Percentiles rank a stretch among this genome's conserved stretches.
phyloP scores from a whole-genome alignment of 1,284 basidiomycete species.

The Tranzscheliella williamsii region DNA sequence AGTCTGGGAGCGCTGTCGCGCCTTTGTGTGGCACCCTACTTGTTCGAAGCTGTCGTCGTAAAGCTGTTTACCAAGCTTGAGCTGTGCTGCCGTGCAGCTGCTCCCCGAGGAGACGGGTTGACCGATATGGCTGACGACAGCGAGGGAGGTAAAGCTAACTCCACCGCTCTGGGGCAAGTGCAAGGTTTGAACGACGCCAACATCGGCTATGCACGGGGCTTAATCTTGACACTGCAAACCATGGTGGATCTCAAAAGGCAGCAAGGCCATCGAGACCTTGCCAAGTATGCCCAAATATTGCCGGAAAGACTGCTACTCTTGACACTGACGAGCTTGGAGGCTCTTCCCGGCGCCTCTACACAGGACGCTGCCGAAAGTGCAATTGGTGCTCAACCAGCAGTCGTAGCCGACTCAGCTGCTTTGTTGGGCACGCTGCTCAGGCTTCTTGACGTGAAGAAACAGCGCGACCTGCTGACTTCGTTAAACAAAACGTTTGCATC shows the following conservation, averaged over 20 bases:
- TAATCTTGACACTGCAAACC: conserved; percentile 50
- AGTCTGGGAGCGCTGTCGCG: conserved; percentile 73
- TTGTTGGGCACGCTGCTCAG: conserved; percentile 41
- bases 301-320: conserved; percentile 35
- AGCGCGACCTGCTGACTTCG: conserved; percentile 29
- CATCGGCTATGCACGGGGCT: conserved; percentile 52
- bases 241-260: conserved; percentile 46
- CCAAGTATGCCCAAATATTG: conserved; percentile 41
- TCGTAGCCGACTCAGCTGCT: conserved; percentile 42
- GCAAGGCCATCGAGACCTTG: conserved; percentile 37
- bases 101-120: conserved; percentile 40
- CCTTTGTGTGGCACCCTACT: conserved; percentile 74
- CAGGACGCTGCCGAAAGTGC: not conserved
- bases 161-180: conserved; percentile 64
- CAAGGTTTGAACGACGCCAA: conserved; percentile 26
- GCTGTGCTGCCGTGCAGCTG: conserved; percentile 67
- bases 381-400: conserved; percentile 28
- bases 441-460: conserved; percentile 22
- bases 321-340: conserved; percentile 13
- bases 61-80: conserved; percentile 80
- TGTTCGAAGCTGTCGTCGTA: conserved; percentile 83
- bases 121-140: conserved; percentile 73
- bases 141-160: conserved; percentile 67
- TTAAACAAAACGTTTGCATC: conserved; percentile 30
- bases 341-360: not conserved